Percentiles rank a stretch among this genome's conserved stretches.
Conservation (phyloP, 2,329 filamentous ascomycete species). For the Paecilomyces sp. region DNA sequence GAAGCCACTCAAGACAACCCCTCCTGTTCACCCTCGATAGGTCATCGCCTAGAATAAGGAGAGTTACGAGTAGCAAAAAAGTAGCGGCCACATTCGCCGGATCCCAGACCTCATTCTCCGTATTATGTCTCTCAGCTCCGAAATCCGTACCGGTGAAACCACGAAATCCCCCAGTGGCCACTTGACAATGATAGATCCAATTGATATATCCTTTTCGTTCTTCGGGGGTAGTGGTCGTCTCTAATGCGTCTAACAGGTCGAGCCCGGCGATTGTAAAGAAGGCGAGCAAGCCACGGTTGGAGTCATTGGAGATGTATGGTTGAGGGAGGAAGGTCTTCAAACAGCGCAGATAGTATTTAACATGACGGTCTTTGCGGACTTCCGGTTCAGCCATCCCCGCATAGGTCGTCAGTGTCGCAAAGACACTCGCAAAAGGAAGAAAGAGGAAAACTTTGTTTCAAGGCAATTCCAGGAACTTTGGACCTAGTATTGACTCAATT, state of each 20-base stretch:
- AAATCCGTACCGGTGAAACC: constrained; percentile 67
- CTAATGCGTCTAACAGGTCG: constrained; percentile 65
- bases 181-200: constrained; percentile 84
- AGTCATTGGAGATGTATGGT: constrained; percentile 81
- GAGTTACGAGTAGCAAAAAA: constrained; percentile 73
- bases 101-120: constrained; percentile 56
- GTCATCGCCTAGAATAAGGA: constrained; percentile 61
- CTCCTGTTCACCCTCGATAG: constrained; percentile 59
- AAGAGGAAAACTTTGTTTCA: constrained; percentile 1
- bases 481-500: neutral
- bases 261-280: constrained; percentile 85
- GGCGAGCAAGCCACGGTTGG: constrained; percentile 79
- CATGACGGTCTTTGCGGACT: constrained; percentile 55
- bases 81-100: constrained; percentile 82
- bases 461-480: neutral
- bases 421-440: neutral
- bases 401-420: neutral
- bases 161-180: constrained; percentile 79
- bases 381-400: constrained; percentile 16
- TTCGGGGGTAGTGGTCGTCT: constrained; percentile 45
- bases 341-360: constrained; percentile 90
- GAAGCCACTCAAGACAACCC: constrained; percentile 67
- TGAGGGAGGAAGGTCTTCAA: constrained; percentile 72
- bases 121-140: constrained; percentile 38
- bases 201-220: constrained; percentile 53